phyloP scores from a whole-genome alignment of 2,329 filamentous ascomycete genomes.

The Berkeleyomyces basicola region DNA sequence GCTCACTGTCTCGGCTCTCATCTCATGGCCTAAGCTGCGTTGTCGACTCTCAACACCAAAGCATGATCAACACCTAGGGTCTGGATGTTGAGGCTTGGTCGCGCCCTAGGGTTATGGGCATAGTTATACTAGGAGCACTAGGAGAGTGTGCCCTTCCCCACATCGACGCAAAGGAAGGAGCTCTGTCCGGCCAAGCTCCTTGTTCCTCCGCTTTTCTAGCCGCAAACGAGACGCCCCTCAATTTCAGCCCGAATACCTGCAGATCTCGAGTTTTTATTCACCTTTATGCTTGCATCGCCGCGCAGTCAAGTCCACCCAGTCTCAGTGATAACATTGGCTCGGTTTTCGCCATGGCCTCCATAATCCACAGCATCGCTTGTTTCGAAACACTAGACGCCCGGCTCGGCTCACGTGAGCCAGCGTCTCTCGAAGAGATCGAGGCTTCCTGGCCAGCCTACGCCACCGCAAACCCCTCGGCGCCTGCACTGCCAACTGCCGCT shows the following conservation, averaged over 20 bases:
- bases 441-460: constrained; percentile 38
- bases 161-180: neutral
- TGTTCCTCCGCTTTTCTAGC: neutral
- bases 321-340: neutral
- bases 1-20: too few species aligned
- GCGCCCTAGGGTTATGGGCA: neutral
- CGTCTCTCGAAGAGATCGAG: constrained; percentile 53
- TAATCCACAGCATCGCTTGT: constrained; percentile 78
- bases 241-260: neutral
- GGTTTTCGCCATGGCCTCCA: constrained; percentile 51
- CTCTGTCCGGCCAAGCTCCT: neutral
- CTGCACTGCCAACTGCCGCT: constrained; percentile 15
- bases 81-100: too few species aligned
- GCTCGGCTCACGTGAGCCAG: constrained; percentile 51
- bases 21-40: too few species aligned
- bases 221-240: neutral
- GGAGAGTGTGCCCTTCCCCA: too few species aligned
- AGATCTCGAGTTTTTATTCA: neutral
- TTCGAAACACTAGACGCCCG: constrained; percentile 73
- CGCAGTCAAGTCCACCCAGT: too few species aligned
- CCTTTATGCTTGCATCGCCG: neutral
- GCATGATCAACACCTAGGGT: too few species aligned
- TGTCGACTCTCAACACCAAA: too few species aligned
- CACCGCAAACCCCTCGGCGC: constrained; percentile 15
- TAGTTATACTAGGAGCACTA: too few species aligned